Evolutionary conservation across 495 filamentous ascomycete species (phyloP).

Genomic region (Lophium mytilinum): DNA sequence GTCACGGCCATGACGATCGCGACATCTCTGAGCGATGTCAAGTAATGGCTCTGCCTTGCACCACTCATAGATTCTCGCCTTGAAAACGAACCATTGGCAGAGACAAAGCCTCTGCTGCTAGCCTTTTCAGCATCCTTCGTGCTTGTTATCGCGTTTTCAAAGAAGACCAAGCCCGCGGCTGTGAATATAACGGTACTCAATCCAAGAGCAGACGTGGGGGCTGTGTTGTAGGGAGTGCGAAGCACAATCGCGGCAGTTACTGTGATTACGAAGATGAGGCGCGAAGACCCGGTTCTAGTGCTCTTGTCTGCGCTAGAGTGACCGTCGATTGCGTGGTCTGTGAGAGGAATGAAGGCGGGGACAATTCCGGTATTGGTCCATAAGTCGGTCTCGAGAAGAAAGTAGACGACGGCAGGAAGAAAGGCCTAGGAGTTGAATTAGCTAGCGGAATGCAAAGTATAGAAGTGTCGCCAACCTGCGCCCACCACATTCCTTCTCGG

Average conservation of each 20-base stretch:
- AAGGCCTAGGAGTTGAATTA: conserved; percentile 2
- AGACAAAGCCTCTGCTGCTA: conserved; percentile 16
- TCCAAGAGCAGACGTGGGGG: conserved; percentile 15
- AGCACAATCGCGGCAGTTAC: conserved; percentile 16
- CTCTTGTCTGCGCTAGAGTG: background rate
- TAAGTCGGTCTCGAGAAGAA: conserved; percentile 15
- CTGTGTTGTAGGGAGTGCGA: conserved; percentile 10
- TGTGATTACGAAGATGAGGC: conserved; percentile 10
- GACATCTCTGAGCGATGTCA: conserved; percentile 18
- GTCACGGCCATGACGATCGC: conserved; percentile 8
- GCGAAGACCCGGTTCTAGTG: conserved; percentile 1
- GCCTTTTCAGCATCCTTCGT: conserved; percentile 10
- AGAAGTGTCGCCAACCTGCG: conserved; percentile 22
- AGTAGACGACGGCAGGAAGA: conserved; percentile 13
- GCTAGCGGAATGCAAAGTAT: background rate
- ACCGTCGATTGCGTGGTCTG: conserved; percentile 2
- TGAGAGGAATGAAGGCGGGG: background rate
- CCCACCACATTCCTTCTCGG: conserved; percentile 28
- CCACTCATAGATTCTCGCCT: conserved; percentile 9
- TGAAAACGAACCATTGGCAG: conserved; percentile 23
- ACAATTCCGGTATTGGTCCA: conserved; percentile 1
- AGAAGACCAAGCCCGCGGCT: conserved; percentile 14
- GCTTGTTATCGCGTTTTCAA: conserved; percentile 18
- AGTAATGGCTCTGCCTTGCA: conserved; percentile 10
- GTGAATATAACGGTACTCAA: conserved; percentile 18